Conservation (phyloP, 2,329 filamentous ascomycete genomes). For the Colletotrichum sp. region DNA sequence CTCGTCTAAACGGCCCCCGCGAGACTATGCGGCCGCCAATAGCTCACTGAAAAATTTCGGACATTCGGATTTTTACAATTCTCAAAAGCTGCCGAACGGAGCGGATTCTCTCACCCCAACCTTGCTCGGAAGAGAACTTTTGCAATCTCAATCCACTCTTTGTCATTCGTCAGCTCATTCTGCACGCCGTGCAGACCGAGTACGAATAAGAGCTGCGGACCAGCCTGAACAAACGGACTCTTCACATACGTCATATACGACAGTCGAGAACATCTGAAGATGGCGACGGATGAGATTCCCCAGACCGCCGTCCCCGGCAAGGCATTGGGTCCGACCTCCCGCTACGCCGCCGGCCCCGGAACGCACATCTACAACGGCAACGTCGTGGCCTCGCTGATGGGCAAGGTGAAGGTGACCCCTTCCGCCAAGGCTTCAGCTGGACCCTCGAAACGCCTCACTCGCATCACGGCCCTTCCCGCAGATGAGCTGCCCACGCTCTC, state of each 20-base stretch:
- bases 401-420: slow-evolving; percentile 64
- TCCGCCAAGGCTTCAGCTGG: slow-evolving; percentile 52
- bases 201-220: background rate
- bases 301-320: slow-evolving; percentile 81
- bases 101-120: background rate
- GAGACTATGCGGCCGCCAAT: background rate
- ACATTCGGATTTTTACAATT: slow-evolving; percentile 16
- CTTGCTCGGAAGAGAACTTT: slow-evolving; percentile 1
- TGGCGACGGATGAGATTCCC: slow-evolving; percentile 43
- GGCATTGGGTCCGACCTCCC: slow-evolving; percentile 69
- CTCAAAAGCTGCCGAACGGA: slow-evolving; percentile 5
- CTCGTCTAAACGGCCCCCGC: slow-evolving; percentile 1
- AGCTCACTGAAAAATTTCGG: slow-evolving; percentile 13
- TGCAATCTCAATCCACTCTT: background rate
- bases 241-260: slow-evolving; percentile 5
- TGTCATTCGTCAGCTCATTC: background rate
- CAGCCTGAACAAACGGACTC: background rate
- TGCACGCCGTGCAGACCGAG: background rate
- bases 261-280: slow-evolving; percentile 5
- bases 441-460: slow-evolving; percentile 64
- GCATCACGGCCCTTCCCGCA: slow-evolving; percentile 53
- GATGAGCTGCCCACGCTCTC: slow-evolving; percentile 59
- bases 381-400: slow-evolving; percentile 84
- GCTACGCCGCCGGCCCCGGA: slow-evolving; percentile 77
- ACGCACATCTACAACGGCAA: slow-evolving; percentile 80